Conservation (phyloP, 169 alveolate genomes). For the Eimeria tenella region DNA sequence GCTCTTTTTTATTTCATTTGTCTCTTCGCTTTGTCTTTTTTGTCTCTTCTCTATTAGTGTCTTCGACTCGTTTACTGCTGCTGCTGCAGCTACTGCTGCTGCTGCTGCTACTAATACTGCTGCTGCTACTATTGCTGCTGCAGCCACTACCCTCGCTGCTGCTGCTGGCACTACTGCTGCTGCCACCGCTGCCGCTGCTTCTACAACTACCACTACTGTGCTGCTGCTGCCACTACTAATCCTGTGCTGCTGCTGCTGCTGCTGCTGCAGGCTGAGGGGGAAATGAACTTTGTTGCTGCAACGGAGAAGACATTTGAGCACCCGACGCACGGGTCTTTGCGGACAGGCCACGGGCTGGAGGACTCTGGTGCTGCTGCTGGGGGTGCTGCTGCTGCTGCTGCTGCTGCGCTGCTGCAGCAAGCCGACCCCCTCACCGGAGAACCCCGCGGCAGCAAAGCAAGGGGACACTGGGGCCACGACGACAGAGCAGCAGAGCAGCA, state of each 20-base stretch:
- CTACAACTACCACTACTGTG: not conserved
- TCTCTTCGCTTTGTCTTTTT: not conserved
- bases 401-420: not conserved
- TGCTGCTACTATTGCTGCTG: not conserved
- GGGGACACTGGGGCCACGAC: constrained; percentile 53
- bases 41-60: not conserved
- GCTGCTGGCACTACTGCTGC: not conserved
- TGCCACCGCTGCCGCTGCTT: constrained; percentile 3
- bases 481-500: constrained; percentile 40
- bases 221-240: not conserved
- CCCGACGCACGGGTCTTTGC: constrained; percentile 62
- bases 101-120: not conserved
- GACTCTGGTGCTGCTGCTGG: not conserved
- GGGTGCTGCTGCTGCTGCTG: not conserved
- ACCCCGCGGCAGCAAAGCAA: not conserved
- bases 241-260: not conserved
- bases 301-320: constrained; percentile 70
- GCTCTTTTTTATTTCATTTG: not conserved
- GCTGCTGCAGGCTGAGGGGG: constrained; percentile 47
- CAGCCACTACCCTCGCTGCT: not conserved
- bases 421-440: constrained; percentile 45
- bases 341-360: constrained; percentile 16
- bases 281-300: constrained; percentile 66
- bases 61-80: constrained; percentile 1
- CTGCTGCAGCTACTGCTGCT: not conserved